phyloP scores from a whole-genome alignment of 73 alveolate genomes.

The Breviolum minutum region DNA sequence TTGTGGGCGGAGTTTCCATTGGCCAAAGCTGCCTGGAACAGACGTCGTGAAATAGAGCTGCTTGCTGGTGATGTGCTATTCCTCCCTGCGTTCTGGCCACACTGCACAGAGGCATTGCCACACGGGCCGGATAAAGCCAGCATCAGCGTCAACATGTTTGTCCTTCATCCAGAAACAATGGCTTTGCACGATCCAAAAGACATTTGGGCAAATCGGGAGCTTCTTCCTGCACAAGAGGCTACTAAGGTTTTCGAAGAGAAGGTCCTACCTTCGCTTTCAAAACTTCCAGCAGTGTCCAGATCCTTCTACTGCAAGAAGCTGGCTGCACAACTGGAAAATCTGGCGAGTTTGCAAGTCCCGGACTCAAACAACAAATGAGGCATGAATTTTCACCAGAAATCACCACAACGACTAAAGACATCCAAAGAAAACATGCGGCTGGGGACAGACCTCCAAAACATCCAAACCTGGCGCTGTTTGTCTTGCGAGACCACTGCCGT shows the following conservation, averaged over 20 bases:
- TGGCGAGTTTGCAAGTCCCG: background rate
- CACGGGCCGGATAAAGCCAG: background rate
- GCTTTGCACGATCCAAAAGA: conserved; percentile 7
- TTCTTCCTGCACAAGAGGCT: background rate
- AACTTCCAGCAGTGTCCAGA: conserved; percentile 10
- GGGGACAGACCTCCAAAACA: background rate
- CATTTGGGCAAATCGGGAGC: conserved; percentile 13
- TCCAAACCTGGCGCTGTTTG: too few species aligned
- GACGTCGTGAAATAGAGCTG: conserved; percentile 10
- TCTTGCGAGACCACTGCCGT: background rate
- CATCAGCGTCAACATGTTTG: conserved; percentile 17
- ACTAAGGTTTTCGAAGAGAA: background rate
- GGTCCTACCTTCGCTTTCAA: background rate
- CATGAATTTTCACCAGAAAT: background rate
- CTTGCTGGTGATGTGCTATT: conserved; percentile 31
- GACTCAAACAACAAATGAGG: background rate
- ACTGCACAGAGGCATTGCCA: conserved; percentile 20
- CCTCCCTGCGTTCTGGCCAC: conserved; percentile 41
- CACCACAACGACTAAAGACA: background rate
- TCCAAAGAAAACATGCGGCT: background rate
- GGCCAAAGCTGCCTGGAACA: conserved; percentile 13
- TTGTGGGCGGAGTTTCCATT: conserved; percentile 42
- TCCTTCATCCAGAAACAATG: background rate
- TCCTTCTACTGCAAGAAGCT: conserved; percentile 46
- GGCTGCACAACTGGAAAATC: background rate